phyloP scores from a whole-genome alignment of 805 yeast species.

The Wickerhamiella vanderwaltii region DNA sequence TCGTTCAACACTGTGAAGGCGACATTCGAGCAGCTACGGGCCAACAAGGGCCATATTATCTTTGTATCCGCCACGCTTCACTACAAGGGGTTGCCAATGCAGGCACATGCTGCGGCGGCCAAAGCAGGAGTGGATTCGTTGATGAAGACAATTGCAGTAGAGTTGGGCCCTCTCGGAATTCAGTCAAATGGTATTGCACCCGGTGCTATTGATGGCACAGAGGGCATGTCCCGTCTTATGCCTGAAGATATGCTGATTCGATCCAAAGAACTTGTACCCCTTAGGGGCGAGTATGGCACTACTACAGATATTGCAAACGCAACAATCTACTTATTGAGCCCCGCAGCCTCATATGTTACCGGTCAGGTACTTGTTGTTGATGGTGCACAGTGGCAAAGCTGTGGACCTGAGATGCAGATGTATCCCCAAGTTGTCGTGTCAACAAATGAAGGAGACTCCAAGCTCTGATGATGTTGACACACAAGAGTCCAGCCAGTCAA shows the following conservation, averaged over 20 bases:
- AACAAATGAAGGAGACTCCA: conserved; percentile 28
- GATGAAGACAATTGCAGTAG: conserved; percentile 74
- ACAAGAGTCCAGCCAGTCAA: too few species aligned
- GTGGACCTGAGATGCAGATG: conserved; percentile 26
- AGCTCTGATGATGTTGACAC: too few species aligned
- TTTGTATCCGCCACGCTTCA: conserved; percentile 87
- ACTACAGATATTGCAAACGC: conserved; percentile 77
- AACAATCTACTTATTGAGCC: conserved; percentile 71
- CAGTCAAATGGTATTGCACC: conserved; percentile 82
- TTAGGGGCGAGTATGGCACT: conserved; percentile 40
- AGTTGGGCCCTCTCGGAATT: conserved; percentile 80
- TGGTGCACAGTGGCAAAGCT: conserved; percentile 66
- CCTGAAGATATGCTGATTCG: conserved; percentile 33
- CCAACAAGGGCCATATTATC: conserved; percentile 56
- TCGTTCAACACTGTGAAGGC: conserved; percentile 86
- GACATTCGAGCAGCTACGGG: conserved; percentile 47
- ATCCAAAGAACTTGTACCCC: conserved; percentile 41
- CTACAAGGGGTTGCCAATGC: conserved; percentile 79
- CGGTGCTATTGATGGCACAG: conserved; percentile 79
- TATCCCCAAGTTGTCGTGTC: conserved; percentile 36
- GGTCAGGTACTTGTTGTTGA: conserved; percentile 77
- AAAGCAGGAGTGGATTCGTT: conserved; percentile 92
- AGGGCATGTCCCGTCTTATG: conserved; percentile 60
- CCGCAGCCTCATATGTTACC: conserved; percentile 64
- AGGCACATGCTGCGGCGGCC: conserved; percentile 85